phyloP scores from a whole-genome alignment of 2,329 filamentous ascomycete genomes.

The Trichophyton mentagrophytes region DNA sequence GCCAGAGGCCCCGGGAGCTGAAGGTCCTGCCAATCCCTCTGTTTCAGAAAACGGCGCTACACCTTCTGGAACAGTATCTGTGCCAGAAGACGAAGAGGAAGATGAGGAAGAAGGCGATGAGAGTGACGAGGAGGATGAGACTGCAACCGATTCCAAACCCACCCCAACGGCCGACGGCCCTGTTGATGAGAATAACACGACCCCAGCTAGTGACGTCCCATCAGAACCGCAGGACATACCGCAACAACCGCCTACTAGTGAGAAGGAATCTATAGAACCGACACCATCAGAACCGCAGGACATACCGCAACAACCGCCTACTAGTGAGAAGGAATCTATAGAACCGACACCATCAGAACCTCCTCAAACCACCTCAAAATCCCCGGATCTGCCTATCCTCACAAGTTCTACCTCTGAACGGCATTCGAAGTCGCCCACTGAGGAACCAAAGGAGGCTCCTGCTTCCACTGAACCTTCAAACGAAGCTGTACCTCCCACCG shows the following conservation, averaged over 20 bases:
- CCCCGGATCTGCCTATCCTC: slow-evolving; percentile 2
- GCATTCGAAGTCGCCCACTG: not conserved
- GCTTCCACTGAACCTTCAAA: not conserved
- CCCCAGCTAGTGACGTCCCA: not conserved
- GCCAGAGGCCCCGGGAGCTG: slow-evolving; percentile 28
- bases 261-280: not conserved
- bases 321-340: too few relatives aligned
- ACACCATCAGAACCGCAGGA: not conserved
- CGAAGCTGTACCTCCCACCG: not conserved
- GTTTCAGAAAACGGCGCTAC: slow-evolving; percentile 19
- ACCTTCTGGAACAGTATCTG: slow-evolving; percentile 30
- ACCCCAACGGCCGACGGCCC: slow-evolving; percentile 17
- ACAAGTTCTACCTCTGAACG: not conserved
- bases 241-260: not conserved
- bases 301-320: too few relatives aligned
- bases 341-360: too few relatives aligned
- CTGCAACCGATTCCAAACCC: slow-evolving; percentile 34
- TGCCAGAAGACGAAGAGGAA: slow-evolving; percentile 36
- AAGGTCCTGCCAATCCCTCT: slow-evolving; percentile 19
- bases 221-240: not conserved
- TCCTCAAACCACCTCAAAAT: not conserved
- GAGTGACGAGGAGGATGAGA: slow-evolving; percentile 41
- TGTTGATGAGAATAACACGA: not conserved
- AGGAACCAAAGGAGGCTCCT: slow-evolving; percentile 9
- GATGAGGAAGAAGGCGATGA: slow-evolving; percentile 39